Conservation (phyloP, 139 green algal genomes). For the Auxenochlorella protothecoides region DNA sequence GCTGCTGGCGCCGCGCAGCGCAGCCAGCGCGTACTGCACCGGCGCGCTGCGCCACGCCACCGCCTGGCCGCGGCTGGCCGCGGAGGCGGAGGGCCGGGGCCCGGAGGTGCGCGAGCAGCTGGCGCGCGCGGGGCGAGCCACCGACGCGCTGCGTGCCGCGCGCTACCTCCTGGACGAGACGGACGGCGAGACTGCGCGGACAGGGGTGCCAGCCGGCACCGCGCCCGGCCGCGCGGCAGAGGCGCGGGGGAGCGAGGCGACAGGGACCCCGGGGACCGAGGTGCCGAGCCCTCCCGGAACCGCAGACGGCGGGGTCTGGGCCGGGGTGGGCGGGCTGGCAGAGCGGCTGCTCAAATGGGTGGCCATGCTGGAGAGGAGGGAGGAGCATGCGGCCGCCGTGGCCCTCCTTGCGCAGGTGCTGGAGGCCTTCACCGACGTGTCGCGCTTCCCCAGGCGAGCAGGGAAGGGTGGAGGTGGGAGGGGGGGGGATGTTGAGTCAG, state of each 20-base stretch:
- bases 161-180: constrained; percentile 13
- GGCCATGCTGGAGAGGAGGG: constrained; percentile 1
- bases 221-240: not conserved
- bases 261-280: not conserved
- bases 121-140: not conserved
- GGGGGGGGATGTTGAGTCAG: too few relatives aligned
- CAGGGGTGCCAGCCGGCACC: not conserved
- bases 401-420: constrained; percentile 48
- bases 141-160: not conserved
- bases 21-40: constrained; percentile 60
- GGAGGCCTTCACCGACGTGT: constrained; percentile 74
- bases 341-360: constrained; percentile 1
- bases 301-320: constrained; percentile 4
- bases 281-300: constrained; percentile 9
- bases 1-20: constrained; percentile 64
- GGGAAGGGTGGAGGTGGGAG: not conserved
- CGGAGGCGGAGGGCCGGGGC: constrained; percentile 11
- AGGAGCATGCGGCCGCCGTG: constrained; percentile 9
- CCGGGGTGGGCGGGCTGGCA: not conserved
- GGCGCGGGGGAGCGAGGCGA: not conserved
- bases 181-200: constrained; percentile 4
- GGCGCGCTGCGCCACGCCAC: constrained; percentile 59
- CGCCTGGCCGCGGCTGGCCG: constrained; percentile 25
- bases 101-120: not conserved
- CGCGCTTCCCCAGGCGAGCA: constrained; percentile 45